Evolutionary conservation across 1,284 basidiomycete genomes (phyloP), one percentile per base, ranked within the genome.

Genomic region (Ganoderma lingzhi): DNA sequence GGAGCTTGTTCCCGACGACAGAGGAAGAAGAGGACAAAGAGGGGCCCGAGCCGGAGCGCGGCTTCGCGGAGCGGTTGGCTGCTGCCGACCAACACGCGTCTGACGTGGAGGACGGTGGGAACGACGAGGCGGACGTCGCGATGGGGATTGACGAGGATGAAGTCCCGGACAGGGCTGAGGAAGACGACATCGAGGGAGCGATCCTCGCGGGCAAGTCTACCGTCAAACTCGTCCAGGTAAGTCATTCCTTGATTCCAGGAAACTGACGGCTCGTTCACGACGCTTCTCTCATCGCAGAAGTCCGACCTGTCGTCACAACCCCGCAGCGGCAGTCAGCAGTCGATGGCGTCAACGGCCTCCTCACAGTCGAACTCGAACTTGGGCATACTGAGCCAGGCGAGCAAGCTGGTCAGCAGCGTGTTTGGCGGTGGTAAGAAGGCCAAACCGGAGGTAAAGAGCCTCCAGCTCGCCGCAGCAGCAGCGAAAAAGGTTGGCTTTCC

Each of bases 401-500:
- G 87, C 23, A 93, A 89, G 75, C 80, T 92, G 30, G 82, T 92
- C 62, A 88, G 82, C 68, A 92, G 82, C 69, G 85, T 92, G 70
- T 80, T 93, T 63, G 88, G 91, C 12, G 88, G 91, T 12, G 86
- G 85, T 70, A 93, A 91, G 81, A 94, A 93, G 77, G 82, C 76
- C 42, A 92, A 92, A 75, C 82, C 87, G 2, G 92, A 93, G 73
- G 88, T 95, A 64, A 96, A 96, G 84, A 95, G 93, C 65, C 78
- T 96, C 28, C 93, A 95, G 76, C 87, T 91, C 70, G 95, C 95
- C 19, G 93, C 92, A 0, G 88, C 88, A 19, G 93, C 90, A 6
- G 94, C 93, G 2, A 96, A 94, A 84, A 96, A 93, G 90, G 95
- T 96, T 44, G 39, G 82, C 77, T 19, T 6, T 15, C 17, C 17